Percentiles rank a stretch among this genome's conserved stretches.
phyloP scores from a whole-genome alignment of 2,329 filamentous ascomycete species.

The Orbilia quercus region DNA sequence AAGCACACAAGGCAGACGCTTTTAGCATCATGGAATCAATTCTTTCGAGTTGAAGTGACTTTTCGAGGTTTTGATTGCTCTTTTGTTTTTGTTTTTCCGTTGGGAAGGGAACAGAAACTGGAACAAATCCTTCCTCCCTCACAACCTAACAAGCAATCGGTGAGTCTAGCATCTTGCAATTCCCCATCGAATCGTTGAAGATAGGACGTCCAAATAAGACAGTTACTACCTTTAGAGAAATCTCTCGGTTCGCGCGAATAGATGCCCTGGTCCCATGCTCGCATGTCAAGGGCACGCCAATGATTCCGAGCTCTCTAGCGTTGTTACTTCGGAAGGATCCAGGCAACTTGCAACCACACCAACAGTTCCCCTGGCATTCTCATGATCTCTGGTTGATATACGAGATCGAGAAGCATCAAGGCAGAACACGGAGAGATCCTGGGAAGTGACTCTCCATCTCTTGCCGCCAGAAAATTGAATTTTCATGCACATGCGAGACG shows the following conservation, averaged over 20 bases:
- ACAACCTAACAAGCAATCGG: too few relatives aligned
- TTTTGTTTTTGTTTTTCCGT: too few relatives aligned
- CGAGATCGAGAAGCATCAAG: slow-evolving; percentile 16
- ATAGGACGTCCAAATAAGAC: slow-evolving; percentile 1
- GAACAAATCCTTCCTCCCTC: too few relatives aligned
- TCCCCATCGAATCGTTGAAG: too few relatives aligned
- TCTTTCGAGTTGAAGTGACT: too few relatives aligned
- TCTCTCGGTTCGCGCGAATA: neutral
- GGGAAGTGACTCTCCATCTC: slow-evolving; percentile 29
- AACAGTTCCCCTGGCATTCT: slow-evolving; percentile 7
- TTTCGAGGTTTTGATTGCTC: too few relatives aligned
- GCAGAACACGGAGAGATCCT: slow-evolving; percentile 18
- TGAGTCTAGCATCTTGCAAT: too few relatives aligned
- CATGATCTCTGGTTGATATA: neutral
- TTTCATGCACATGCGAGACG: slow-evolving; percentile 42
- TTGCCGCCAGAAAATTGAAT: slow-evolving; percentile 5
- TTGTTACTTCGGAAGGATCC: slow-evolving; percentile 50
- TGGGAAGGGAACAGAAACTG: too few relatives aligned
- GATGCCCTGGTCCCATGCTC: neutral
- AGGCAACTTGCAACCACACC: slow-evolving; percentile 38
- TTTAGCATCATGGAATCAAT: too few relatives aligned
- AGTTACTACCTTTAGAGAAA: neutral
- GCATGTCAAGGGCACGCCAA: neutral
- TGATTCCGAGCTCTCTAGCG: slow-evolving; percentile 17
- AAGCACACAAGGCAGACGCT: slow-evolving; percentile 6